Conservation (phyloP, 345 rosid species). For the Eucalyptus fibrosa region DNA sequence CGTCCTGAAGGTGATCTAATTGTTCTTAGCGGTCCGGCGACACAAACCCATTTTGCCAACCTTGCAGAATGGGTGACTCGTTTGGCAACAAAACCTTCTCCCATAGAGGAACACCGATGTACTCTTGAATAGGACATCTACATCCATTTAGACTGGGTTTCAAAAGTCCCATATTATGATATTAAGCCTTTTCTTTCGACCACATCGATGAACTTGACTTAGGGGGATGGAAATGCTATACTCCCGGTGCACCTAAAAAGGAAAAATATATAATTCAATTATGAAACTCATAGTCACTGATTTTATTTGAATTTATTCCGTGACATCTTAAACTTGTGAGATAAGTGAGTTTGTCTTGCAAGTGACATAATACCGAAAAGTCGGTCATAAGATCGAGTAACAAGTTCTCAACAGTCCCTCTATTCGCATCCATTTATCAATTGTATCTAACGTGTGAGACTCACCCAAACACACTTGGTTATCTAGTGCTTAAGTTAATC, state of each 20-base stretch:
- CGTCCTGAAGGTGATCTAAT: background rate
- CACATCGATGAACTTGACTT: background rate
- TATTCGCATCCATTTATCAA: background rate
- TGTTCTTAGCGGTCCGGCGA: background rate
- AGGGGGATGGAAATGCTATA: background rate
- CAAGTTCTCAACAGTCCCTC: background rate
- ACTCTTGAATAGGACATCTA: background rate
- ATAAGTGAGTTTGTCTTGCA: conserved; percentile 14
- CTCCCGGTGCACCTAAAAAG: background rate
- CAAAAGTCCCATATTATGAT: background rate
- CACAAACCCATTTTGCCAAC: background rate
- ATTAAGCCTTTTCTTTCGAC: too few species aligned
- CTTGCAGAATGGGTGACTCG: background rate
- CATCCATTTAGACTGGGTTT: background rate
- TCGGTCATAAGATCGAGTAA: background rate
- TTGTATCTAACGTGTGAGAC: background rate
- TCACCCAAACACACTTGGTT: background rate
- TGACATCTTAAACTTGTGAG: background rate
- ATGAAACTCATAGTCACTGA: background rate
- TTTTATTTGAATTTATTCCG: background rate
- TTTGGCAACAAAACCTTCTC: background rate
- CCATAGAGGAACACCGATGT: background rate
- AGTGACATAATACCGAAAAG: background rate
- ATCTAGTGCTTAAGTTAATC: background rate
- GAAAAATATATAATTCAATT: background rate